Evolutionary conservation across 2,329 filamentous ascomycete species (phyloP), one percentile per base, ranked within the genome.

Genomic region (Colletotrichum sp.): DNA sequence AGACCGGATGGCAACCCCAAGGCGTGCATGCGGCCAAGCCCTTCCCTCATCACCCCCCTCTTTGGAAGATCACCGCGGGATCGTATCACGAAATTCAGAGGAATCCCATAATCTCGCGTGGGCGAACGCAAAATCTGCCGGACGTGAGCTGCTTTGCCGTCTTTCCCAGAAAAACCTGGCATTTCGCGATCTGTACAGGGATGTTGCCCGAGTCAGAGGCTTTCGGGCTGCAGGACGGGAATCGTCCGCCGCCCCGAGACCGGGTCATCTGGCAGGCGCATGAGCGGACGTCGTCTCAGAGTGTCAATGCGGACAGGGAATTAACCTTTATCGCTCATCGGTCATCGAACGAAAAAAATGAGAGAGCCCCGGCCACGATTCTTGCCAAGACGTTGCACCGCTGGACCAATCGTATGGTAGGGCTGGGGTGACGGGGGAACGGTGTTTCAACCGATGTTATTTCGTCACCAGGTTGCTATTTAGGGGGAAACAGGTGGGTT

Each of bases 271-370:
- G 73, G 57, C 39, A 68, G 63, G 30, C 55, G 63, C 73, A 73
- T 63, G 28, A 49, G 73, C 44, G 44, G 39, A 68, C 24, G 63
- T 73, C 32, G 57, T 76, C 69, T 68, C 57, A 68, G 63, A 49
- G 12, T 28, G 39, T 72, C 73, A 72, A 73, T 73, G 73, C 69
- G 21, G 34, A 72, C 63, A 68, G 64, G 73, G 57, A 26, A 68
- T 13, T 32, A 21, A 26, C 18, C 57, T 39, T 66, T 28, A 39
- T 63, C 68, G 12, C 66, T 52, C 28, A 24, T 59, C 24, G 24
- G 3, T 21, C 52, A 21, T 65, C 13, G 39, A 67, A 60, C 67
- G 13, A 28, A 36, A 64, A 52, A 32, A 63, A 30, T 57, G 30
- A 49, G 26, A 26, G 67, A 52, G 44, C 44, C 44, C 44, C 44